phyloP scores from a whole-genome alignment of 441 rosid genomes.

The Erodium trifolium region DNA sequence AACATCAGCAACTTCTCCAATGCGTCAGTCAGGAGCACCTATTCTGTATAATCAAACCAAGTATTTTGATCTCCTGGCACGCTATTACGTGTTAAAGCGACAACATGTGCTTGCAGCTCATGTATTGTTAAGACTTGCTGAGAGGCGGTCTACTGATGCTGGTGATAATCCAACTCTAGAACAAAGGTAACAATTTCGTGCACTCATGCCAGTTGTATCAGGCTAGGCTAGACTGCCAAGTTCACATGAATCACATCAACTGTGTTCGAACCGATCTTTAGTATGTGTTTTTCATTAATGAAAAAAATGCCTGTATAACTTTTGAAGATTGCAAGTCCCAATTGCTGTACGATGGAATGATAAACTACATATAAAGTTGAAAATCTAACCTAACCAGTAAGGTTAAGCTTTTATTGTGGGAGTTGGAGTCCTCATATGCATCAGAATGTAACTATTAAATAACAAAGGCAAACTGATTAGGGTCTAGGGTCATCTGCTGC shows the following conservation, averaged over 20 bases:
- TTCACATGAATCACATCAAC: not conserved
- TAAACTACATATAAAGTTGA: too few relatives aligned
- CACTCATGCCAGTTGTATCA: not conserved
- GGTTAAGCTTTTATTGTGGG: not conserved
- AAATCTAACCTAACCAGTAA: not conserved
- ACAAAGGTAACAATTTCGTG: constrained; percentile 49
- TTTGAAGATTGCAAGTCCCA: too few relatives aligned
- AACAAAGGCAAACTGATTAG: too few relatives aligned
- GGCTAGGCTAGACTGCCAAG: not conserved
- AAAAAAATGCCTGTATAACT: not conserved
- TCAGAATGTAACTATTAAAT: not conserved
- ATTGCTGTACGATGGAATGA: too few relatives aligned
- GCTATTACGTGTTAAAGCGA: constrained; percentile 80
- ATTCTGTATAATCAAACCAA: constrained; percentile 58
- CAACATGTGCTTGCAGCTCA: constrained; percentile 96
- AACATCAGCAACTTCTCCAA: constrained; percentile 39
- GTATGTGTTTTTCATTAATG: not conserved
- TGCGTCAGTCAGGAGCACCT: constrained; percentile 46
- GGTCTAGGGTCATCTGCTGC: too few relatives aligned
- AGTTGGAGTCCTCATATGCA: not conserved
- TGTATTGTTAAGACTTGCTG: constrained; percentile 83
- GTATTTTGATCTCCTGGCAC: constrained; percentile 79
- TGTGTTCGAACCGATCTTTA: not conserved
- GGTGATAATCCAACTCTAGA: constrained; percentile 66
- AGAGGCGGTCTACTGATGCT: constrained; percentile 57